Conservation (phyloP, 352 stramenopile genomes). For the Phytophthora pini region DNA sequence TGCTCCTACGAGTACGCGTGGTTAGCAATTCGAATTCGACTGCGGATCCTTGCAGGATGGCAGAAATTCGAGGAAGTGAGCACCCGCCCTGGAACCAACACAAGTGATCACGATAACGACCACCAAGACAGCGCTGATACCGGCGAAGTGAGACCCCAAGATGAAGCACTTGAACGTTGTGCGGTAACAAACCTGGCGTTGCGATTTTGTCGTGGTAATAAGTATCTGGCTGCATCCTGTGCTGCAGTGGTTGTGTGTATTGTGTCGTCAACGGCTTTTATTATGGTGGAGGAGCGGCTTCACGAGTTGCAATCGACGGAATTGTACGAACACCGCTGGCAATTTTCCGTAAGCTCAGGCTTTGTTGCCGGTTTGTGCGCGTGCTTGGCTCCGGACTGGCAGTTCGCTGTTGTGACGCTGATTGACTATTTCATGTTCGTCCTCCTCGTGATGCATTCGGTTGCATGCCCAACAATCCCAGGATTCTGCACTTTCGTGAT, state of each 20-base stretch:
- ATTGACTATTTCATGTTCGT: conserved; percentile 46
- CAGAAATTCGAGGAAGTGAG: conserved; percentile 15
- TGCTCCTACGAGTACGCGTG: conserved; percentile 68
- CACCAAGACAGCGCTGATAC: not conserved
- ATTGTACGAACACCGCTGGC: not conserved
- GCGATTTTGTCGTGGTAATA: not conserved
- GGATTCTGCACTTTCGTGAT: not conserved
- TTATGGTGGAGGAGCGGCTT: not conserved
- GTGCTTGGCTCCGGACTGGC: conserved; percentile 42
- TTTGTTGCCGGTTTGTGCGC: conserved; percentile 37
- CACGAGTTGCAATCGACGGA: not conserved
- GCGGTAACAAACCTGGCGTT: conserved; percentile 2
- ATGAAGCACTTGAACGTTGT: not conserved
- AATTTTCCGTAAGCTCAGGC: conserved; percentile 10
- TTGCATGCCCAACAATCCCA: not conserved
- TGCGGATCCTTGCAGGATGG: conserved; percentile 26
- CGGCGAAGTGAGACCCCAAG: not conserved
- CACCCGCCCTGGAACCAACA: not conserved
- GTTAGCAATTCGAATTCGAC: conserved; percentile 56
- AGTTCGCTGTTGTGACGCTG: conserved; percentile 35
- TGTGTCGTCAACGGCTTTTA: not conserved
- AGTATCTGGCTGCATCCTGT: not conserved
- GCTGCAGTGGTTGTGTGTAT: not conserved
- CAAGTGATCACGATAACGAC: not conserved
- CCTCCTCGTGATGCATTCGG: conserved; percentile 17